Evolutionary conservation across 306 rosid species (phyloP).

Genomic region (Cucumis cinereus): DNA sequence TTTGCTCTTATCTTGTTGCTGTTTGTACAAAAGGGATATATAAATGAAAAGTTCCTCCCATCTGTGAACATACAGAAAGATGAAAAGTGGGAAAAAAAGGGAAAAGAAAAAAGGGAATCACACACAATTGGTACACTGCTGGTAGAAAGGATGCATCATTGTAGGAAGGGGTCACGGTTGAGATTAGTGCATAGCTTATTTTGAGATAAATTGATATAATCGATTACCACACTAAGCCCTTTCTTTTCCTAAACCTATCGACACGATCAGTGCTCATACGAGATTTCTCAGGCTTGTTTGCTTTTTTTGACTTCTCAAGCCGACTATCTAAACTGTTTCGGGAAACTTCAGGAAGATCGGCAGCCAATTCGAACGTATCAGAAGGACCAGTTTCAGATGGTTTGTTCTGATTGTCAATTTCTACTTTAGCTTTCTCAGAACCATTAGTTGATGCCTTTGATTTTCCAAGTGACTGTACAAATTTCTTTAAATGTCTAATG

Average conservation of each 20-base stretch:
- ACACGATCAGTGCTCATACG: slow-evolving; percentile 95
- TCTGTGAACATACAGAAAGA: slow-evolving; percentile 32
- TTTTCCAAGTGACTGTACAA: slow-evolving; percentile 70
- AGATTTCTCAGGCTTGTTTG: slow-evolving; percentile 72
- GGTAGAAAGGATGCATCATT: slow-evolving; percentile 8
- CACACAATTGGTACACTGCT: slow-evolving; percentile 5
- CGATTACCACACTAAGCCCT: slow-evolving; percentile 68
- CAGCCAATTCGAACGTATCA: slow-evolving; percentile 31
- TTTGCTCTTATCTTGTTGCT: slow-evolving; percentile 7
- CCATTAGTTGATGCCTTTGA: slow-evolving; percentile 55
- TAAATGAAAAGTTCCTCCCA: slow-evolving; percentile 2
- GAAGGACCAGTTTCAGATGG: slow-evolving; percentile 49
- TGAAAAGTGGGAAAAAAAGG: neutral
- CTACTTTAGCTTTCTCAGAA: slow-evolving; percentile 27
- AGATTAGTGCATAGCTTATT: slow-evolving; percentile 31
- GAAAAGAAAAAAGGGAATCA: neutral
- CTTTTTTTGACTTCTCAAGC: slow-evolving; percentile 69
- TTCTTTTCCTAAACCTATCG: slow-evolving; percentile 78
- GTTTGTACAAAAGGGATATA: slow-evolving; percentile 7
- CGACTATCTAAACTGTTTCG: slow-evolving; percentile 98
- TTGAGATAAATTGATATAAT: slow-evolving; percentile 23
- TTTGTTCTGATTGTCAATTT: slow-evolving; percentile 35
- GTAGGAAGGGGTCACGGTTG: neutral
- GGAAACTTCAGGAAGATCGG: slow-evolving; percentile 70
- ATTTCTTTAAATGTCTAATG: slow-evolving; percentile 88